Evolutionary conservation across 768 basidiomycete species (phyloP).

Genomic region (Ramaria rubella): DNA sequence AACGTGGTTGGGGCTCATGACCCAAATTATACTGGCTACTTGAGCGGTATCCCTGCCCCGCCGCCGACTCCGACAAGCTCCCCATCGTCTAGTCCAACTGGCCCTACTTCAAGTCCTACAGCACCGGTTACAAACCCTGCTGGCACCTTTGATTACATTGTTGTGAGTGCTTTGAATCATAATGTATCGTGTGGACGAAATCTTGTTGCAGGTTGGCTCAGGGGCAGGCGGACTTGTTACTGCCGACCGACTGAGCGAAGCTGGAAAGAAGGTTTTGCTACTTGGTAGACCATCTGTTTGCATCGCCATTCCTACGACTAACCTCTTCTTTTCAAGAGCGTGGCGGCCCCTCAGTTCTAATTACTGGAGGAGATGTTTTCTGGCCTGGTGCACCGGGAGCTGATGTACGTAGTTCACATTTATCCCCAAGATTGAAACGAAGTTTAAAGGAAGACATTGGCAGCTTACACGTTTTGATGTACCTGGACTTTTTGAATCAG

Average conservation of each 20-base stretch:
- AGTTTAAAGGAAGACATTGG: neutral
- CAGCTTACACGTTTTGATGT: conserved; percentile 62
- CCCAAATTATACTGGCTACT: conserved; percentile 43
- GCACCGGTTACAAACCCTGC: conserved; percentile 26
- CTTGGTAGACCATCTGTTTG: conserved; percentile 19
- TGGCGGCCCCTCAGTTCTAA: conserved; percentile 53
- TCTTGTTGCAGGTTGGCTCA: conserved; percentile 33
- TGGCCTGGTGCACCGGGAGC: conserved; percentile 24
- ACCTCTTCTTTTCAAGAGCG: conserved; percentile 31
- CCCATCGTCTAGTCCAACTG: conserved; percentile 20
- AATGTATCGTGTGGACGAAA: neutral
- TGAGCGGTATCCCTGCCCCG: conserved; percentile 35
- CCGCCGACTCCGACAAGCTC: conserved; percentile 24
- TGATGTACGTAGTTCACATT: conserved; percentile 8
- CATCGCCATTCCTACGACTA: neutral
- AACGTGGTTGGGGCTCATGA: conserved; percentile 39
- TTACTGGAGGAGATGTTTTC: conserved; percentile 51
- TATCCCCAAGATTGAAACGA: neutral
- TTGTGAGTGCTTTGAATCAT: conserved; percentile 21
- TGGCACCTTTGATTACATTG: conserved; percentile 24
- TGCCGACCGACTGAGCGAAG: conserved; percentile 53
- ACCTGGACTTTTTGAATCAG: conserved; percentile 58
- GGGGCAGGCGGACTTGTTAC: conserved; percentile 54
- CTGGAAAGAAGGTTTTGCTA: conserved; percentile 56
- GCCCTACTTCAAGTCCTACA: conserved; percentile 29